Conservation (phyloP, 257 asterid genomes). For the Schizonepeta tenuifolia region DNA sequence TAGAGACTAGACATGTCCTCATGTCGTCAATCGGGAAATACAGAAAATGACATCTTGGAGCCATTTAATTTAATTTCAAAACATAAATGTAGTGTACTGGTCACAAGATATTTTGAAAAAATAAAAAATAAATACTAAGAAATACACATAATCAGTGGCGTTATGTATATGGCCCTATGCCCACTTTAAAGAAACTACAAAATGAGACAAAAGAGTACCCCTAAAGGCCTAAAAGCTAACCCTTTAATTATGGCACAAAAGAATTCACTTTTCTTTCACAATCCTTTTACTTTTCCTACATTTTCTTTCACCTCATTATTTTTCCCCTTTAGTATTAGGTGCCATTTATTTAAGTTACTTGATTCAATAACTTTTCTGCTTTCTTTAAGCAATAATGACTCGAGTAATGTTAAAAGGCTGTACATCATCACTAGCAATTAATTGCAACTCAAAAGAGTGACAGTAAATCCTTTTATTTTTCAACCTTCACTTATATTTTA, state of each 20-base stretch:
- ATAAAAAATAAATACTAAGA: background rate
- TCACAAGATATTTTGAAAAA: background rate
- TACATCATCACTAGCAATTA: slow-evolving; percentile 9
- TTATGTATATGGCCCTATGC: slow-evolving; percentile 41
- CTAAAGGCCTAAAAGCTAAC: slow-evolving; percentile 29
- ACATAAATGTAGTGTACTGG: background rate
- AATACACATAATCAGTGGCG: slow-evolving; percentile 16
- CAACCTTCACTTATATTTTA: background rate
- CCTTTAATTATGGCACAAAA: slow-evolving; percentile 40
- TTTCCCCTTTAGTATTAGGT: background rate
- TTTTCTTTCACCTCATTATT: slow-evolving; percentile 19
- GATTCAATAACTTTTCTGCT: slow-evolving; percentile 32
- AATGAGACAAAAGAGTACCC: slow-evolving; percentile 41
- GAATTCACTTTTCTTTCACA: slow-evolving; percentile 20
- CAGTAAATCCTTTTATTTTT: slow-evolving; percentile 17
- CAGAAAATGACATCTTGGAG: slow-evolving; percentile 29
- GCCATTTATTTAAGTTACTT: slow-evolving; percentile 5
- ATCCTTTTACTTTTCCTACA: background rate
- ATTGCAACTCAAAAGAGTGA: slow-evolving; percentile 5
- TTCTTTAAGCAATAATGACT: slow-evolving; percentile 32
- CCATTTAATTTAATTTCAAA: background rate
- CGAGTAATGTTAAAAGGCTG: slow-evolving; percentile 27
- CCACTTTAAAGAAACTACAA: slow-evolving; percentile 37
- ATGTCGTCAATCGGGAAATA: slow-evolving; percentile 22
- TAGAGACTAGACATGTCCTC: slow-evolving; percentile 20